Base-by-base conservation (phyloP, 2,329 filamentous ascomycete genomes). In the Talaromyces sp. region DNA sequence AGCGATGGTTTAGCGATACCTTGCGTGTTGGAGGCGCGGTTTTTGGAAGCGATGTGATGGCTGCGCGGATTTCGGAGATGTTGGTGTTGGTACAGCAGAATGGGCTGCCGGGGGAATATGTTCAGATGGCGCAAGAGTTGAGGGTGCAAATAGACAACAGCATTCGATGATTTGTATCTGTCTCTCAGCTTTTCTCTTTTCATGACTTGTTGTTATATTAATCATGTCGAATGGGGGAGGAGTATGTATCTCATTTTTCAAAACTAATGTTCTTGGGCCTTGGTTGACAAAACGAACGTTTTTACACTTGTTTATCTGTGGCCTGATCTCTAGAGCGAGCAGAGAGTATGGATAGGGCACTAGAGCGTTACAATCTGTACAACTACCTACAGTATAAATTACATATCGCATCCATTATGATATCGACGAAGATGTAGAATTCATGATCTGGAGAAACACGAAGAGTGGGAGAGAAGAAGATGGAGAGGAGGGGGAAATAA, bases 31-130 rank as follows among this genome's bases (percentile, higher is more conserved):
- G 85, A 19, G 83, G 83, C 2, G 75, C 81, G 7, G 73, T 86
- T 11, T 89, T 88, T 70, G 88, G 88, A 13, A 85, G 85, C 60
- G 85, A 88, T 47, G 81, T 84, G 62, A 86, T 86, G 67, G 84
- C 85, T 3, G 77, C 80, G 47, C 75, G 80, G 3, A 76, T 85
- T 7, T 75, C 74, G 8, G 78, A 84, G 68, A 76, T 81, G 57
- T 72, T 85, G 59, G 69, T 76, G 19, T 69, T 82, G 62, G 70
- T 87, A 43, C 75, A 81, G 41, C 78, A 60, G 64, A 78, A 76
- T 60, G 79, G 78, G 7, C 74, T 82, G 39, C 70, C 81, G 63
- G 74, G 68, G 45, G 70, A 76, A 24, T 73, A 77, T 50, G 72
- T 79, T 64, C 77, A 79, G 64, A 68, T 74, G 56, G 76, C 76